Base-by-base conservation (phyloP, 1,284 basidiomycete genomes). In the Ustilago sp. region DNA sequence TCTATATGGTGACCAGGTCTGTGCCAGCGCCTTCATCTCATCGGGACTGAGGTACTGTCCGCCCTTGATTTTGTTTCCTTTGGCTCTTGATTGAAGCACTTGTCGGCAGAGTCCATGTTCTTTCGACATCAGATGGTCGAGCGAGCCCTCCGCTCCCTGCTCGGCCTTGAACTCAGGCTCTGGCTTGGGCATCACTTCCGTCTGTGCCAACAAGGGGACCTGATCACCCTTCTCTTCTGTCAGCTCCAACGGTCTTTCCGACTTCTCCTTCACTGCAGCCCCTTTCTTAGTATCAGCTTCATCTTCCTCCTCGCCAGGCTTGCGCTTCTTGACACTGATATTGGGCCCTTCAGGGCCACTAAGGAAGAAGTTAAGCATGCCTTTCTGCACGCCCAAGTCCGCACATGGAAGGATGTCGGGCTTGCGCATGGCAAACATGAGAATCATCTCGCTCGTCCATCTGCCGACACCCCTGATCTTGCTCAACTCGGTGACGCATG, bases 381-480 rank as follows among this genome's bases (percentile, higher is more conserved):
- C 84, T 36, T 80, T 77, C 67, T 85, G 84, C 19, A 85, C 79
- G 34, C 84, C 84, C 4, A 85, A 73, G 54, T 85, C 84, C 15
- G 78, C 83, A 32, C 78, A 77, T 7, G 84, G 82, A 11, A 85
- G 69, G 8, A 85, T 74, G 53, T 85, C 65, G 17, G 83, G 80
- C 45, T 71, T 73, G 50, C 83, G 77, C 68, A 85, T 68, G 15
- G 84, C 83, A 60, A 85, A 85, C 78, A 85, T 85, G 36, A 85
- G 74, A 17, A 84, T 70, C 84, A 85, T 85, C 63, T 85, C 78
- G 50, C 81, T 82, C 12, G 84, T 85, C 83, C 84, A 85, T 35
- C 71, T 60, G n/a, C 83, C 83, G 2, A 85, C 84, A 12, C 83
- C 83, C 57, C 82, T 84, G 64, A 80, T 75, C 57, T 82, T 73